Evolutionary conservation across 768 basidiomycete genomes (phyloP), one percentile per base, ranked within the genome.

Genomic region (Hygrocybe coccinea): DNA sequence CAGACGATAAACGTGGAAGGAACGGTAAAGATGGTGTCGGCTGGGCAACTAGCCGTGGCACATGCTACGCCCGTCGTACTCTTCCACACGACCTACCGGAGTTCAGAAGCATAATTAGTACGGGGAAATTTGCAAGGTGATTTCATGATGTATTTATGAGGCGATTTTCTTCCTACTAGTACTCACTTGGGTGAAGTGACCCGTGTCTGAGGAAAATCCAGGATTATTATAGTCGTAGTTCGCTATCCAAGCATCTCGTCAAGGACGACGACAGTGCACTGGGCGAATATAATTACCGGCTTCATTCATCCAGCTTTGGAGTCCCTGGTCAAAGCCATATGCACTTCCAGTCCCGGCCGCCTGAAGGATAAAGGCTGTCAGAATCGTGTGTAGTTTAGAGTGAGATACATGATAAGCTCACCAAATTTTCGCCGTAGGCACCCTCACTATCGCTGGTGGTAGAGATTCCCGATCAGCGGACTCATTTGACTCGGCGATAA

Each of bases 11-110:
- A 65, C n/a, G 59, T 62, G 36, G 65, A 67, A 6, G 56, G 29
- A 25, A 63, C 57, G 24, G 56, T 25, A 51, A 66, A 64, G 35
- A 66, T 66, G 15, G 65, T 65, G 2, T 65, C 64, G 29, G 54
- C 71, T 41, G 56, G 66, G 62, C 81, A 82, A 11, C 56, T 57
- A 34, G 69, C 65, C 19, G 70, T 62, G 11, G 77, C 81, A 53
- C 79, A 82, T 5, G 78, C 79, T 33, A 82, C 71, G 39, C 78
- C 66, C 1, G 72, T 76, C 29, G 74, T 72, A n/a, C 62, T 64
- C 64, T 82, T 82, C 81, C 81, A 83, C 8, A 82, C 81, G 6
- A 81, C 72, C 64, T 80, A 71, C 19, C 19, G 35, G 17, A 19
- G 5, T 2, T 15, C 24, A 50, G 38, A 34, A 10, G 21, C 46